Conservation (phyloP, 2,329 filamentous ascomycete species). For the Neonectria magnoliae region DNA sequence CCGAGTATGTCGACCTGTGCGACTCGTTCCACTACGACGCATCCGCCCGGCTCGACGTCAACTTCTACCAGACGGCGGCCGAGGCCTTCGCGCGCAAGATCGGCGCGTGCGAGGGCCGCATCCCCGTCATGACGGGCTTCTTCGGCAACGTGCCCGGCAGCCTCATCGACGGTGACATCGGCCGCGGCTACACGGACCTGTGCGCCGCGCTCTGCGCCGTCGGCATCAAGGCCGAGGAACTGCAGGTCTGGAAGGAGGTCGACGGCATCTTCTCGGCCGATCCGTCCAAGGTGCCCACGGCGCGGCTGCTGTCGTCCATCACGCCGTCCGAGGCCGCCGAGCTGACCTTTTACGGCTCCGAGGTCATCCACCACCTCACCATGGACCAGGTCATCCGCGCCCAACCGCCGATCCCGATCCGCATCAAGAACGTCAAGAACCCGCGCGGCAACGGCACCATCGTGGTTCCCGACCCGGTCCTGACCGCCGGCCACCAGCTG, state of each 20-base stretch:
- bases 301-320: conserved; percentile 86
- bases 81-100: conserved; percentile 71
- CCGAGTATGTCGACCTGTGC: conserved; percentile 90
- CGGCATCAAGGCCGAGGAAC: conserved; percentile 83
- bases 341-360: conserved; percentile 91
- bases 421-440: conserved; percentile 94
- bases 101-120: conserved; percentile 69
- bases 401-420: conserved; percentile 80
- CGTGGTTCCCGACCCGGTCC: conserved; percentile 78
- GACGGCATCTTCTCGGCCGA: conserved; percentile 91
- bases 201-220: conserved; percentile 94
- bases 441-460: conserved; percentile 81
- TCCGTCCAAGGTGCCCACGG: conserved; percentile 91
- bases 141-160: conserved; percentile 94
- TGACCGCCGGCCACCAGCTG: conserved; percentile 66
- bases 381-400: conserved; percentile 96
- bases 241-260: conserved; percentile 99
- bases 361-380: conserved; percentile 98
- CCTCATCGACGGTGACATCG: conserved; percentile 86
- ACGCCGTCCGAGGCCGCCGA: conserved; percentile 96
- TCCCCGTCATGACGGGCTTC: conserved; percentile 89
- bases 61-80: conserved; percentile 75
- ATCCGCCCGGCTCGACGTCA: conserved; percentile 67
- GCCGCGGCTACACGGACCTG: conserved; percentile 95
- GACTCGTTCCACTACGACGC: conserved; percentile 79